phyloP scores from a whole-genome alignment of 176 grass and related monocot genomes.

The Triticum dicoccoides region DNA sequence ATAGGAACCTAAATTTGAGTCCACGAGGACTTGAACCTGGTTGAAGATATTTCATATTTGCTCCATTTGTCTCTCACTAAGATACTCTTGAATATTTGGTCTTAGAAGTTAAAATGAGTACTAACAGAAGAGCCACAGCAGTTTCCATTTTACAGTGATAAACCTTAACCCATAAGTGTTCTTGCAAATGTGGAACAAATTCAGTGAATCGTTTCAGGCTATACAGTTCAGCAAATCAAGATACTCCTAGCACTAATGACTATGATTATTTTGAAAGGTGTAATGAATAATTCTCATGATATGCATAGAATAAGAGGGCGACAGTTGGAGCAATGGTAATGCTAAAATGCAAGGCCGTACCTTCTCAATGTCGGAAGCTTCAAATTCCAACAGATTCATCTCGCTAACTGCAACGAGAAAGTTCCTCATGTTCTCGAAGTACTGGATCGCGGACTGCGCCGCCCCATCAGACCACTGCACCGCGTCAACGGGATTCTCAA shows the following conservation, averaged over 20 bases:
- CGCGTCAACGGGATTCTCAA: constrained; percentile 61
- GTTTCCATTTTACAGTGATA: neutral
- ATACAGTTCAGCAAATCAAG: constrained; percentile 2
- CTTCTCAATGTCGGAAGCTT: constrained; percentile 84
- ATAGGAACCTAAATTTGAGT: neutral
- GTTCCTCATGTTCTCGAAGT: constrained; percentile 91
- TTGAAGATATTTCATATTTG: neutral
- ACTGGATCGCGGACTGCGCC: constrained; percentile 82
- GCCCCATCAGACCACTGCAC: constrained; percentile 64
- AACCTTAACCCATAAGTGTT: neutral
- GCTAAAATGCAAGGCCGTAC: neutral
- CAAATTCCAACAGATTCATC: constrained; percentile 82
- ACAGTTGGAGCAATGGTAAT: neutral
- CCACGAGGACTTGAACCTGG: neutral
- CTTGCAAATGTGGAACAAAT: neutral
- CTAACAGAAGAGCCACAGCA: neutral
- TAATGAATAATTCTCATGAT: neutral
- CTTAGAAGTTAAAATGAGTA: neutral
- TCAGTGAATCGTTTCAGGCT: neutral
- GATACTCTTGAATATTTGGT: neutral
- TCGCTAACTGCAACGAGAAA: constrained; percentile 71
- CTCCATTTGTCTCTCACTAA: neutral
- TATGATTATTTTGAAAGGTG: neutral
- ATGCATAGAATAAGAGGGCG: neutral
- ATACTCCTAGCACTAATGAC: neutral